Base-by-base conservation (phyloP, 306 rosid genomes). In the Acacia acuminata region DNA sequence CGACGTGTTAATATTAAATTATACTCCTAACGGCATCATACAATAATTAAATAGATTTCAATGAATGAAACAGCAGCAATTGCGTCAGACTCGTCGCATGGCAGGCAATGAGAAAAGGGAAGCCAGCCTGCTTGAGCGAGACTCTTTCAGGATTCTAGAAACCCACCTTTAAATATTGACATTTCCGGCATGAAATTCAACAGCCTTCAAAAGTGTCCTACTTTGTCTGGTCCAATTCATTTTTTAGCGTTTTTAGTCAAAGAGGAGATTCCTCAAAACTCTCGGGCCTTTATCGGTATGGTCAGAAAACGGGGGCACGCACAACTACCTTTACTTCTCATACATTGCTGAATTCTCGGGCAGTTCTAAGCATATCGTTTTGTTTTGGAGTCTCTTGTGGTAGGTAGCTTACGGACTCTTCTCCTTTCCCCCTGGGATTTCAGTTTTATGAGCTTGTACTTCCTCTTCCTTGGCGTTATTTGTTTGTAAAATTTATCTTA, bases 221-320 rank as follows among this genome's bases (percentile, higher is more conserved):
- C 64, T 9, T 27, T 24, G 19, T 50, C 45, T 4, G 7, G 47
- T 6, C 48, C 24, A 17, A 20, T 15, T 45, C 5, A 30, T 63
- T n/a, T 69, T 76, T 8, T 14, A 0, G 24, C 36, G 4, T 38
- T 20, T 2, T 45, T 60, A 66, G 85, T 81, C 85, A 81, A 82
- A 72, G 48, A 36, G 32, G 78, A 72, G 66, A 36, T 14, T 74
- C 43, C 16, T 24, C 74, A 38, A 48, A 50, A 34, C 53, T 75
- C 76, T 11, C 15, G 25, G 40, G 63, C 14, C 0, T 53, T 32
- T 34, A 9, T 10, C 61, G 38, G 12, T 20, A 38, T 68, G 74
- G 90, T 87, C 90, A 84, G 76, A 11, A 83, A 78, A 70, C 82
- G 25, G 69, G 40, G 79, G 79, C 79, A 38, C 38, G 42, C 79